Base-by-base conservation (phyloP, 1,284 basidiomycete species). In the Agroathelia rolfsii region DNA sequence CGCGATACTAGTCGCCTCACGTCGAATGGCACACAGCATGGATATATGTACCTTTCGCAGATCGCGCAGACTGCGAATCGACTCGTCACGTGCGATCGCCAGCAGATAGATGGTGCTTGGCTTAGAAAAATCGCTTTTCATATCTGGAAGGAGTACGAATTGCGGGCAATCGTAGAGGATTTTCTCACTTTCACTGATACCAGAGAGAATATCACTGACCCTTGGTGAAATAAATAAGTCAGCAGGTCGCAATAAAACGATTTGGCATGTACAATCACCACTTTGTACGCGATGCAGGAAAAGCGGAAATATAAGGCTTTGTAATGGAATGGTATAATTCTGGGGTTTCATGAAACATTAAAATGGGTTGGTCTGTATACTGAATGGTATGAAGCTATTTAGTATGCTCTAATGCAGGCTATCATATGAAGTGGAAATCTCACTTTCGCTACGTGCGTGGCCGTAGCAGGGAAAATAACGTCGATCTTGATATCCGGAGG, bases 41-140 rank as follows among this genome's bases (percentile, higher is more conserved):
- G 57, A 58, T 0, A 95, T 43, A 46, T 97, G 89, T 0, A 49
- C 48, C 14, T 55, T 63, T 27, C 39, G 39, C 17, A 92, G 62
- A 48, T 90, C 85, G 12, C 87, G 69, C 5, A 98, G 58, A 29
- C 73, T 77, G 21, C 64, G 64, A 28, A 92, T 69, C 2, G 55
- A 47, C 0, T 63, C 50, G 36, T 75, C 69, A 24, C 69, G 65
- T 0, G 69, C 67, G 36, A 93, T 66, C 0, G 79, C 83, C 12
- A 85, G 61, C 36, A 90, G 73, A 51, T 92, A 92, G 36, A 90
- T 61, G 2, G 76, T 55, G 3, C 63, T 67, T 2, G 69, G 59
- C 3, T 78, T 76, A 3, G 69, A 77, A 18, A 80, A 69, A 50
- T 97, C 92, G 94, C 94, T 90, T 57, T 92, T 92, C 72, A 93